Evolutionary conservation across 228 moss, liverwort and hornwort genomes (phyloP), one percentile per base, ranked within the genome.

Genomic region (Sphagnum fallax): DNA sequence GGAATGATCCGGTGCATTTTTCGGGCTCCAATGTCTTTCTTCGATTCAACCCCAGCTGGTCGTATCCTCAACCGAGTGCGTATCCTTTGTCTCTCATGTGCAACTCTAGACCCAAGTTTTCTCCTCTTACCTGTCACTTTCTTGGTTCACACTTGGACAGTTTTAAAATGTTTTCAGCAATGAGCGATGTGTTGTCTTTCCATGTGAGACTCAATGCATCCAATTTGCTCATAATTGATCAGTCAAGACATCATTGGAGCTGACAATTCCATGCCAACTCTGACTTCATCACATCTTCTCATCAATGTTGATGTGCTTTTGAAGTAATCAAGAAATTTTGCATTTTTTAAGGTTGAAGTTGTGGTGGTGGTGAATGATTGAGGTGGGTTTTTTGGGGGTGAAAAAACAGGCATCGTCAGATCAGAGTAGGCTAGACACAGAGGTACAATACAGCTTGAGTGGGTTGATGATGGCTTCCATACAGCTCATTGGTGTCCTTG

Each of bases 1-100:
- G 71, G 81, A 64, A 93, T 97, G 93, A 71, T 93, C 71, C 86
- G 85, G 49, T 84, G 86, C 74, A 85, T 97, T 66, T 93, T 97
- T 71, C 85, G 83, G 16, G 97, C 97, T 4, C 93, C 97, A 6
- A 93, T 97, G 91, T 74, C 91, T 5, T 91, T 93, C 87, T 97
- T 93, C 69, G 93, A 97, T 80, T 88, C 91, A 50, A 93, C 97
- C 3, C 93, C 97, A 12, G 79, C 82, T 57, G 93, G 91, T 62
- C 85, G 91, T 60, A 97, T 97, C 59, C 79, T 93, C 52, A 85
- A 83, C 74, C 83, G 97, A 66, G 97, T 97, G 87, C 52, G 83
- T 81, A 16, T 16, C 48, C 49, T 13, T 59, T 50, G 64, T 71
- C 48, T 10, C 5, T 2, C 32, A 32, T 32, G 32, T 32, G 32